A percentile compares a stretch with the other conserved stretches of the same genome.
These are phyloP conservation scores for Eutrema heterophyllum DNA, from an alignment of 345 rosid genomes.

Conservation along the genomic window DNA sequence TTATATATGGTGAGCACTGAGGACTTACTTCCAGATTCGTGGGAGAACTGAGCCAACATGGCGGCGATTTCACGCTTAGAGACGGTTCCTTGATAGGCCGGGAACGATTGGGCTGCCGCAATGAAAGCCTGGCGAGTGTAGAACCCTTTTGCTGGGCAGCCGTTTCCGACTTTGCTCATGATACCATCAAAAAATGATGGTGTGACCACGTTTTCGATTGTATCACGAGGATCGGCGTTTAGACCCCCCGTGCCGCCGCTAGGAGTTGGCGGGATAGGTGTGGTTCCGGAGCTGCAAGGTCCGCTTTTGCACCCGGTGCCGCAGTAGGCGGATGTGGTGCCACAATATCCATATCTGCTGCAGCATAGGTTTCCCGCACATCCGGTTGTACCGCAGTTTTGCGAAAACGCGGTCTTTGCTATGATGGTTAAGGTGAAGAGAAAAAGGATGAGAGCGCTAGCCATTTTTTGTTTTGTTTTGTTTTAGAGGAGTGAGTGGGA, in stretches of 20 bases:
- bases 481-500: not conserved
- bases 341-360: conserved; percentile 34
- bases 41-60: conserved; percentile 48
- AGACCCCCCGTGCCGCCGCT: conserved; percentile 18
- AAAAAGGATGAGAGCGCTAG: conserved; percentile 13
- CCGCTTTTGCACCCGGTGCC: conserved; percentile 32
- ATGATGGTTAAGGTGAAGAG: conserved; percentile 20
- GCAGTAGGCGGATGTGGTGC: conserved; percentile 23
- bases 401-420: conserved; percentile 11
- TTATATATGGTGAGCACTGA: not conserved
- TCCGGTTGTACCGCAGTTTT: conserved; percentile 16
- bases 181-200: conserved; percentile 41
- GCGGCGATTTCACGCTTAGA: conserved; percentile 52
- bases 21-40: conserved; percentile 47
- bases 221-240: conserved; percentile 20
- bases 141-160: conserved; percentile 48
- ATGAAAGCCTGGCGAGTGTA: conserved; percentile 40
- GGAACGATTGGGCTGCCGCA: conserved; percentile 23
- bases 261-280: conserved; percentile 26
- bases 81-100: conserved; percentile 33
- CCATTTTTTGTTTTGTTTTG: conserved; percentile 1
- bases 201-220: conserved; percentile 41
- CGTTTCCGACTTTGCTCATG: conserved; percentile 26
- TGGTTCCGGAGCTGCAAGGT: conserved; percentile 5
- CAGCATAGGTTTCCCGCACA: conserved; percentile 29